Percentiles rank a stretch among this genome's conserved stretches.
These are phyloP conservation scores for Platanus orientalis DNA, from an alignment of 164 flowering plant genomes.

Conservation along the genomic window DNA sequence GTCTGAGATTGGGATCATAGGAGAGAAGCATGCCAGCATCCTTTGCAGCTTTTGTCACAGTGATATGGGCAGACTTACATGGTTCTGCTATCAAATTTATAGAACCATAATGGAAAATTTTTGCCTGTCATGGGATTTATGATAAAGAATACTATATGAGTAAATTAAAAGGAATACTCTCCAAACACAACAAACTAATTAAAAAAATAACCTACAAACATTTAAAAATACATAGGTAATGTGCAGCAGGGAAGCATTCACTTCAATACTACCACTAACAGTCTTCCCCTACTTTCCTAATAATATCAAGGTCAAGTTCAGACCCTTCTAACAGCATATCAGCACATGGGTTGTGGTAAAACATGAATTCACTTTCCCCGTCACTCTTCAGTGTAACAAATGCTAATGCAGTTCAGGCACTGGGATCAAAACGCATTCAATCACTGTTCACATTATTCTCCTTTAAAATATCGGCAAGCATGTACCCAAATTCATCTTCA, in stretches of 20 bases:
- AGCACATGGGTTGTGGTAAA: slow-evolving; percentile 46
- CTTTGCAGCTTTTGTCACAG: slow-evolving; percentile 35
- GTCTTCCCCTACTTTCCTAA: too few species aligned
- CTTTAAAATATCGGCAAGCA: slow-evolving; percentile 41
- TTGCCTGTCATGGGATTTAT: too few species aligned
- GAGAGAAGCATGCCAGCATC: slow-evolving; percentile 36
- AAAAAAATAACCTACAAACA: too few species aligned
- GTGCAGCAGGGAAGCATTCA: too few species aligned
- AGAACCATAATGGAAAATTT: slow-evolving; percentile 38
- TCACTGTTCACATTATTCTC: slow-evolving; percentile 31
- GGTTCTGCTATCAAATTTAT: slow-evolving; percentile 42
- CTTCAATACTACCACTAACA: too few species aligned
- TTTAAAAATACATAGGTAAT: too few species aligned
- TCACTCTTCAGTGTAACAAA: slow-evolving; percentile 37
- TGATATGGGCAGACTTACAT: slow-evolving; percentile 34
- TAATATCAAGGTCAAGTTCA: slow-evolving; percentile 30
- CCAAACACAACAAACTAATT: too few species aligned
- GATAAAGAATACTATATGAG: too few species aligned
- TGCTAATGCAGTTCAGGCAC: slow-evolving; percentile 46
- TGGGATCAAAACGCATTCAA: slow-evolving; percentile 34
- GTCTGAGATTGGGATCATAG: slow-evolving; percentile 40
- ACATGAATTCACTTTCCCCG: slow-evolving; percentile 50
- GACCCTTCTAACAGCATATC: slow-evolving; percentile 41
- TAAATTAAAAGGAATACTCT: too few species aligned
- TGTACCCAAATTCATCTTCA: slow-evolving; percentile 45